Evolutionary conservation across 1,139 yeast genomes (phyloP).

Genomic region (Arxiozyma telluris): DNA sequence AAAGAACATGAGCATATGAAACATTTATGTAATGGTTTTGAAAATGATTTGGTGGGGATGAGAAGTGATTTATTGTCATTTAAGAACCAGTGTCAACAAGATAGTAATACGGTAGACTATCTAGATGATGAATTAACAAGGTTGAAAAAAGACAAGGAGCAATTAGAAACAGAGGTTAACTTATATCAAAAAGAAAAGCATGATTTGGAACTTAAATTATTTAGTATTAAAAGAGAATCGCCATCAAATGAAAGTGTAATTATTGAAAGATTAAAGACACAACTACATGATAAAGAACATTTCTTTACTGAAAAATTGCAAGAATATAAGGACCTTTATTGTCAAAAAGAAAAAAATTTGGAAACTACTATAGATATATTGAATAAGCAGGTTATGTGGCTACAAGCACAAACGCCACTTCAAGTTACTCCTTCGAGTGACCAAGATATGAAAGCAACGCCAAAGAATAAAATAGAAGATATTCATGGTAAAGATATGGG

Average conservation of each 20-base stretch:
- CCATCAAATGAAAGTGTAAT: neutral
- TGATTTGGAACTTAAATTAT: neutral
- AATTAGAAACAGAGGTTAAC: neutral
- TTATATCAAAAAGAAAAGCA: neutral
- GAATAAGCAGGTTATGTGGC: neutral
- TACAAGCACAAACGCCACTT: neutral
- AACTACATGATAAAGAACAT: neutral
- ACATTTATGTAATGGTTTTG: neutral
- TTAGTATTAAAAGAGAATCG: neutral
- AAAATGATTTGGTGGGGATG: neutral
- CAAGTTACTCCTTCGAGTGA: neutral
- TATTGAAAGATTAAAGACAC: neutral
- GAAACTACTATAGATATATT: neutral
- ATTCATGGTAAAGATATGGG: neutral
- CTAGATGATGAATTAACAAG: neutral
- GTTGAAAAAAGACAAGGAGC: neutral
- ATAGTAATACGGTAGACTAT: too few species aligned
- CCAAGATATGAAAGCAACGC: neutral
- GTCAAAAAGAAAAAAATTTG: neutral
- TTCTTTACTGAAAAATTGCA: neutral
- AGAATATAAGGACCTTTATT: conserved; percentile 1
- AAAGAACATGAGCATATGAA: conserved; percentile 17
- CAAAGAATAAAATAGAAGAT: too few species aligned
- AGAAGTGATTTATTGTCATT: neutral
- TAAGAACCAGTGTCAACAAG: neutral